Evolutionary conservation across 2,329 filamentous ascomycete species (phyloP).

Genomic region (Trichoderma sp.): DNA sequence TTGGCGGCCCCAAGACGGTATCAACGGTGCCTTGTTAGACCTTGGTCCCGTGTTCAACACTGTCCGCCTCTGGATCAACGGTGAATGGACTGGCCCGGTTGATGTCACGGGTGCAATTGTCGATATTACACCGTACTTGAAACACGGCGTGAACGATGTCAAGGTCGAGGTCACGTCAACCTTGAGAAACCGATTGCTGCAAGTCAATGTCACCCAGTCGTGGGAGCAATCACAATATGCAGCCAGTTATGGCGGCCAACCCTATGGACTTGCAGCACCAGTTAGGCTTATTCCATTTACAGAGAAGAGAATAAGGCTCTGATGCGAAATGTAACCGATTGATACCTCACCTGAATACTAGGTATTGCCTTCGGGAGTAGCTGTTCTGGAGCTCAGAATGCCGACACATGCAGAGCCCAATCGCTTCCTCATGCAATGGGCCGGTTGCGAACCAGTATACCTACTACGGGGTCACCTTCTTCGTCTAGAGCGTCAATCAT

Average conservation of each 20-base stretch:
- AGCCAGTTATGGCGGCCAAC: conserved; percentile 4
- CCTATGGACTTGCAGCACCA: conserved; percentile 2
- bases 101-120: conserved; percentile 18
- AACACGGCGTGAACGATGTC: not conserved
- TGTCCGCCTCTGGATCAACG: conserved; percentile 12
- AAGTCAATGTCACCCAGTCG: conserved; percentile 19
- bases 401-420: too few relatives aligned
- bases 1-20: not conserved
- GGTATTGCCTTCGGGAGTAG: too few relatives aligned
- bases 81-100: conserved; percentile 8
- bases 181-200: not conserved
- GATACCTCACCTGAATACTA: too few relatives aligned
- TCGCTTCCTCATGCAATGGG: too few relatives aligned
- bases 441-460: too few relatives aligned
- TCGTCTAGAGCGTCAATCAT: too few relatives aligned
- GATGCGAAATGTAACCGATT: not conserved
- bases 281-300: conserved; percentile 4
- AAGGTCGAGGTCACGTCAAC: conserved; percentile 18
- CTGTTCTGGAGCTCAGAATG: too few relatives aligned
- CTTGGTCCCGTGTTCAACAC: conserved; percentile 14
- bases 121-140: conserved; percentile 9
- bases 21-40: not conserved
- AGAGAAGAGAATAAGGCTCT: conserved; percentile 4
- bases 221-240: conserved; percentile 17
- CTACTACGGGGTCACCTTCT: too few relatives aligned